Evolutionary conservation across 1,284 basidiomycete genomes (phyloP).

Genomic region (Ustilago crameri): DNA sequence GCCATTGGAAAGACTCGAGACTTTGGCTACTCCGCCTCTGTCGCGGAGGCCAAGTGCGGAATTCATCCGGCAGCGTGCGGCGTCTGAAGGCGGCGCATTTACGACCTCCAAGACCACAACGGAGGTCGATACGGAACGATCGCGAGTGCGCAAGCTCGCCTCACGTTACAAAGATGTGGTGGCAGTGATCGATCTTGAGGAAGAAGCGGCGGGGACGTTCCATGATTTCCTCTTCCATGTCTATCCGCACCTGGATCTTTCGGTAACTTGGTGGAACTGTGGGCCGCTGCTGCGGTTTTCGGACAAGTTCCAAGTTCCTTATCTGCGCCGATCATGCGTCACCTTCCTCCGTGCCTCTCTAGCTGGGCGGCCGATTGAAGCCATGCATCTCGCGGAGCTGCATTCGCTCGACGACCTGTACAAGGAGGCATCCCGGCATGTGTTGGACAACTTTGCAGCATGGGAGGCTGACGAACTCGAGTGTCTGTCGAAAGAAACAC

Average conservation of each 20-base stretch:
- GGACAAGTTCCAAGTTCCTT: slow-evolving; percentile 56
- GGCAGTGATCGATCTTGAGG: slow-evolving; percentile 42
- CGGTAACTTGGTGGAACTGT: slow-evolving; percentile 52
- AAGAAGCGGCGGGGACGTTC: slow-evolving; percentile 52
- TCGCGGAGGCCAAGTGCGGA: slow-evolving; percentile 20
- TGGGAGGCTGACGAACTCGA: slow-evolving; percentile 54
- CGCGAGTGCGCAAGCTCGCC: not conserved
- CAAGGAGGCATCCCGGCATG: slow-evolving; percentile 52
- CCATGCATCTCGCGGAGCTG: slow-evolving; percentile 54
- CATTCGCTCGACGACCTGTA: slow-evolving; percentile 51
- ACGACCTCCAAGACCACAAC: not conserved
- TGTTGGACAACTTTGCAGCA: slow-evolving; percentile 51
- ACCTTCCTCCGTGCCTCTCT: slow-evolving; percentile 46
- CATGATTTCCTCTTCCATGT: slow-evolving; percentile 51
- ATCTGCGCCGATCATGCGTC: slow-evolving; percentile 35
- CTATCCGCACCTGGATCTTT: slow-evolving; percentile 54
- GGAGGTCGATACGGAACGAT: not conserved
- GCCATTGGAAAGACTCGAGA: slow-evolving; percentile 21
- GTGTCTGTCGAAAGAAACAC: slow-evolving; percentile 31
- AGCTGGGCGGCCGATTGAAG: slow-evolving; percentile 57
- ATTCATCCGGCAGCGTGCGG: not conserved
- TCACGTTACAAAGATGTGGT: slow-evolving; percentile 18
- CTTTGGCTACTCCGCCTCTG: slow-evolving; percentile 38
- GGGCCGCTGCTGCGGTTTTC: slow-evolving; percentile 45
- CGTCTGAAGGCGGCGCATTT: not conserved